A percentile compares a stretch with the other conserved stretches of the same genome.
These are phyloP conservation scores for Amanita pallidorosea DNA, from an alignment of 768 basidiomycete genomes.

Conservation along the genomic window DNA sequence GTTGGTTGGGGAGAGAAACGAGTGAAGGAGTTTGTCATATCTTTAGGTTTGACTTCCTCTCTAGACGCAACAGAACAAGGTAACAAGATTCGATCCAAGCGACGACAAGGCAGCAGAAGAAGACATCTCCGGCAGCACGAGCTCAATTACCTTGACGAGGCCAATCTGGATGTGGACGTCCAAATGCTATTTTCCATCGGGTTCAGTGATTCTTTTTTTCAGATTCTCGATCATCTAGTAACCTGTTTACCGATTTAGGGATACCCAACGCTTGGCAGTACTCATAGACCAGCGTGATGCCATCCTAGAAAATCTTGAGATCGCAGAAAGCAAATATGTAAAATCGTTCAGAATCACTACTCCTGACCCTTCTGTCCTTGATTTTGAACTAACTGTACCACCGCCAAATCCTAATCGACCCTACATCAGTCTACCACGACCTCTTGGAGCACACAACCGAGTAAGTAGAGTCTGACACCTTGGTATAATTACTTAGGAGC, in stretches of 20 bases:
- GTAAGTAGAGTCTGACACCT: conserved; percentile 11
- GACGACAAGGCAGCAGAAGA: conserved; percentile 18
- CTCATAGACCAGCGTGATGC: conserved; percentile 70
- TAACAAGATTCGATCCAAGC: conserved; percentile 14
- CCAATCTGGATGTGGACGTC: conserved; percentile 49
- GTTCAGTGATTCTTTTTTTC: conserved; percentile 26
- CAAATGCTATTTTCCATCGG: conserved; percentile 66
- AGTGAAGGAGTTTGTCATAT: conserved; percentile 58
- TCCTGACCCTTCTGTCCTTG: conserved; percentile 60
- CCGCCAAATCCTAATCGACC: conserved; percentile 32
- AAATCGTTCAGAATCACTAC: conserved; percentile 64
- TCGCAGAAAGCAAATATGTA: conserved; percentile 72
- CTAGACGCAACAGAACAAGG: conserved; percentile 26
- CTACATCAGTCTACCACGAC: conserved; percentile 60
- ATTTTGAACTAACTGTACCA: conserved; percentile 36
- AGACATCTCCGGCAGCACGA: conserved; percentile 28
- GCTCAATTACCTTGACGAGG: conserved; percentile 30
- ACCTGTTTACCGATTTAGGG: conserved; percentile 27
- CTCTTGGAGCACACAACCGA: conserved; percentile 30
- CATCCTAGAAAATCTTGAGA: conserved; percentile 71
- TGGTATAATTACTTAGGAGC: background rate
- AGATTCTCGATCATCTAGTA: background rate
- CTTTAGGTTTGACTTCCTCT: conserved; percentile 53
- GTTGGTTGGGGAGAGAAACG: conserved; percentile 64
- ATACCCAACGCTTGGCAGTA: conserved; percentile 53